Evolutionary conservation across 768 basidiomycete species (phyloP).

Genomic region (Mycena albidolilacea): DNA sequence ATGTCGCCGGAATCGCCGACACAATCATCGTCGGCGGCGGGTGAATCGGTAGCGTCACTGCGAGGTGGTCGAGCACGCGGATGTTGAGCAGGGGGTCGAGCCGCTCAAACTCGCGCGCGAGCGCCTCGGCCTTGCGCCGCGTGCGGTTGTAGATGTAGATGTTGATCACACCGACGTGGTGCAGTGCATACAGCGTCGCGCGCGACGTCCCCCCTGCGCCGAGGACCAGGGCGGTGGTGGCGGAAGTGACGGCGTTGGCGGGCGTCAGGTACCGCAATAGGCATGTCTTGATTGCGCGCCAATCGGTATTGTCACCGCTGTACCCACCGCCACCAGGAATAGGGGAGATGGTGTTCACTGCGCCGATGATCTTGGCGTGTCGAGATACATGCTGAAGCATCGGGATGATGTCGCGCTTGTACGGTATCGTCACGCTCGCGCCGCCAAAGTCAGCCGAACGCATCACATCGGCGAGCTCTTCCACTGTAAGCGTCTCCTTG

Average conservation of each 20-base stretch:
- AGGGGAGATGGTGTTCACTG: slow-evolving; percentile 83
- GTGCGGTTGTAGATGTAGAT: slow-evolving; percentile 86
- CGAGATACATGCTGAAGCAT: slow-evolving; percentile 75
- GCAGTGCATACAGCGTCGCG: slow-evolving; percentile 82
- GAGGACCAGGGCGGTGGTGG: slow-evolving; percentile 72
- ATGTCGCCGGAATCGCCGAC: slow-evolving; percentile 77
- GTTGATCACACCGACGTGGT: slow-evolving; percentile 68
- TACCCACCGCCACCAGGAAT: slow-evolving; percentile 56
- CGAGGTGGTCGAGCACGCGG: slow-evolving; percentile 64
- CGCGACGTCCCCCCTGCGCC: slow-evolving; percentile 88
- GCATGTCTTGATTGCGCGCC: slow-evolving; percentile 77
- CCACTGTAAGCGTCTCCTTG: slow-evolving; percentile 68
- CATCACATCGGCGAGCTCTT: slow-evolving; percentile 64
- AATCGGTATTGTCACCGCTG: slow-evolving; percentile 88
- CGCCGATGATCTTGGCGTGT: slow-evolving; percentile 78
- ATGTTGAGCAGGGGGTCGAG: slow-evolving; percentile 64
- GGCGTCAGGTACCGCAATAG: slow-evolving; percentile 53
- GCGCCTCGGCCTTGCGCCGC: slow-evolving; percentile 66
- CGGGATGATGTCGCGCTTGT: slow-evolving; percentile 81
- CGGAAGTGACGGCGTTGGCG: slow-evolving; percentile 46
- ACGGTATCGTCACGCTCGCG: slow-evolving; percentile 87
- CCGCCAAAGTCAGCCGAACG: slow-evolving; percentile 75
- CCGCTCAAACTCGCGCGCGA: slow-evolving; percentile 68
- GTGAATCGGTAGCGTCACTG: slow-evolving; percentile 54
- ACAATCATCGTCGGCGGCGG: slow-evolving; percentile 71